These are phyloP conservation scores for Darksidea phi DNA, from an alignment of 495 filamentous ascomycete genomes.

Conservation along the genomic window DNA sequence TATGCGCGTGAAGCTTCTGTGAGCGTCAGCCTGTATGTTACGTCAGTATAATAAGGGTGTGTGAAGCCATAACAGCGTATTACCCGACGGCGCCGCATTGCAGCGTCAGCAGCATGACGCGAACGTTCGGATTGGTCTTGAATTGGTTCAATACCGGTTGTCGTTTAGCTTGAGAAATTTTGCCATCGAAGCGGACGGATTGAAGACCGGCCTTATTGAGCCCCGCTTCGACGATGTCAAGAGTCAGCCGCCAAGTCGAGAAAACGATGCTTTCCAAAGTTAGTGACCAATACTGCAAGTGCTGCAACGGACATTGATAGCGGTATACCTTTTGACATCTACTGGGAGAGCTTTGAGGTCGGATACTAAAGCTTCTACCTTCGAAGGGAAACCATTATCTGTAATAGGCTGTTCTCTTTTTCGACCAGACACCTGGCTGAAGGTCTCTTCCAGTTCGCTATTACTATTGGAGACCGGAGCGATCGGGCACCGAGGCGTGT, in stretches of 20 bases:
- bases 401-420: neutral
- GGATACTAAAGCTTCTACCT: conserved; percentile 4
- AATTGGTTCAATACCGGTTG: conserved; percentile 20
- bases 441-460: conserved; percentile 2
- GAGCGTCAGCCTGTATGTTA: conserved; percentile 8
- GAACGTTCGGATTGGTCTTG: conserved; percentile 12
- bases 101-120: conserved; percentile 29
- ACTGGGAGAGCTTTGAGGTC: conserved; percentile 5
- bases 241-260: conserved; percentile 48
- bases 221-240: conserved; percentile 44
- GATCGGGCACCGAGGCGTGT: conserved; percentile 4
- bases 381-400: conserved; percentile 4
- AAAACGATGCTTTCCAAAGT: conserved; percentile 43
- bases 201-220: conserved; percentile 40
- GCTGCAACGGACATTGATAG: neutral
- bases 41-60: neutral
- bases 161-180: conserved; percentile 34
- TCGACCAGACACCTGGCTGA: neutral
- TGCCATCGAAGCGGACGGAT: conserved; percentile 49
- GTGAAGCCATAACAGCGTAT: neutral
- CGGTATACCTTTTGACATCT: conserved; percentile 17
- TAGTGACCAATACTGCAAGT: neutral
- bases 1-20: conserved; percentile 31
- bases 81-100: conserved; percentile 24
- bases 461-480: conserved; percentile 9